Percentiles rank a stretch among this genome's conserved stretches.
phyloP scores from a whole-genome alignment of 208 protist genomes.

The Trypanosoma theileri region DNA sequence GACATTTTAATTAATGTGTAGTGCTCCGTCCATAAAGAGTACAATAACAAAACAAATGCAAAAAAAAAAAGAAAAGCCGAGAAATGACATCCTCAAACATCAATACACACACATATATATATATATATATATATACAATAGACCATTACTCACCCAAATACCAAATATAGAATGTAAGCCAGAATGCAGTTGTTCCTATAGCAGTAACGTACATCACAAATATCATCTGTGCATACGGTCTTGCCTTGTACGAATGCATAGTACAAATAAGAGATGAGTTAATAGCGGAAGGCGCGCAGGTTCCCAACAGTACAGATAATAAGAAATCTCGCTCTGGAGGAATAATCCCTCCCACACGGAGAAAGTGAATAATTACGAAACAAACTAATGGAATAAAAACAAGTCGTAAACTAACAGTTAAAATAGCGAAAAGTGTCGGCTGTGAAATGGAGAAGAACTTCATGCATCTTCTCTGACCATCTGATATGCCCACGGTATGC shows the following conservation, averaged over 20 bases:
- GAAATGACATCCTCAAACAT: too few species aligned
- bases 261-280: slow-evolving; percentile 31
- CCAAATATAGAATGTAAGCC: slow-evolving; percentile 29
- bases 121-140: not conserved
- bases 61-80: too few species aligned
- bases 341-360: slow-evolving; percentile 21
- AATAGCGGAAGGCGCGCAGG: slow-evolving; percentile 32
- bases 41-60: too few species aligned
- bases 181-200: slow-evolving; percentile 21
- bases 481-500: not conserved
- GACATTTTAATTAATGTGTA: too few species aligned
- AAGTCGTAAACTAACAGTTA: slow-evolving; percentile 48
- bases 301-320: slow-evolving; percentile 20
- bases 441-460: slow-evolving; percentile 1
- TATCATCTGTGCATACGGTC: slow-evolving; percentile 26
- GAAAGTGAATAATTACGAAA: slow-evolving; percentile 34
- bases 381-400: slow-evolving; percentile 30
- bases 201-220: slow-evolving; percentile 23
- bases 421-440: slow-evolving; percentile 33
- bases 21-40: not conserved
- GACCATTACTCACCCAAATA: slow-evolving; percentile 14
- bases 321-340: slow-evolving; percentile 17
- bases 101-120: too few species aligned
- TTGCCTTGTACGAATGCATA: slow-evolving; percentile 25
- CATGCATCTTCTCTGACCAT: not conserved